phyloP scores from a whole-genome alignment of 2,329 filamentous ascomycete species.

The Dactylellina cionopaga region DNA sequence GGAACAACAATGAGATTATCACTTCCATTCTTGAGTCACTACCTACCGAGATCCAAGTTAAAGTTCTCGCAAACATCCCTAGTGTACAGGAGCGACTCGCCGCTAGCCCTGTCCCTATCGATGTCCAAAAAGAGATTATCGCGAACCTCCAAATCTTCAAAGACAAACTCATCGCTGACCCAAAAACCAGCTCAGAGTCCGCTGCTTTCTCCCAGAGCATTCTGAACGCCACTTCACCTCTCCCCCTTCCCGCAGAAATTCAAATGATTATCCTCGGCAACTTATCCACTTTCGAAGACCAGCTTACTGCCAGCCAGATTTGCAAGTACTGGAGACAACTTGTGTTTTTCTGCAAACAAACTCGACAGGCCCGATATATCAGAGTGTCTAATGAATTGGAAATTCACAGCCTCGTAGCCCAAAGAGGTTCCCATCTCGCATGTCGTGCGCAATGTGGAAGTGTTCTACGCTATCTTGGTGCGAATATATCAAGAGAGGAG shows the following conservation, averaged over 20 bases:
- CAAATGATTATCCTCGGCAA: slow-evolving; percentile 6
- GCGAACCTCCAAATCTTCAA: neutral
- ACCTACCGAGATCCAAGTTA: neutral
- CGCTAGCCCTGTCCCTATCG: neutral
- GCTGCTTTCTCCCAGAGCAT: neutral
- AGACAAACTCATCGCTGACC: neutral
- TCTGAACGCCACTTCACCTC: neutral
- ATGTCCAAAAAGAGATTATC: slow-evolving; percentile 2
- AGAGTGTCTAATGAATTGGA: neutral
- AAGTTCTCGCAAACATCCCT: neutral
- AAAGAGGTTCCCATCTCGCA: neutral
- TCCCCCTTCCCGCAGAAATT: neutral
- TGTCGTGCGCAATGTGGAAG: neutral
- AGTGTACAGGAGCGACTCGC: neutral
- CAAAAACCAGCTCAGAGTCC: neutral
- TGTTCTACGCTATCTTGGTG: slow-evolving; percentile 1
- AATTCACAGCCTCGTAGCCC: neutral
- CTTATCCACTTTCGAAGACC: slow-evolving; percentile 3
- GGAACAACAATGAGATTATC: neutral
- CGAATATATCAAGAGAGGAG: neutral
- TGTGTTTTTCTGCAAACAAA: slow-evolving; percentile 8
- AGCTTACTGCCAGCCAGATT: neutral
- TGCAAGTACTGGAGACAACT: slow-evolving; percentile 16
- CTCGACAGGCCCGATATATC: slow-evolving; percentile 2
- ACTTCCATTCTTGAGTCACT: neutral